Evolutionary conservation across 257 asterid species (phyloP), one percentile per base, ranked within the genome.

Genomic region (Solanum phureja): DNA sequence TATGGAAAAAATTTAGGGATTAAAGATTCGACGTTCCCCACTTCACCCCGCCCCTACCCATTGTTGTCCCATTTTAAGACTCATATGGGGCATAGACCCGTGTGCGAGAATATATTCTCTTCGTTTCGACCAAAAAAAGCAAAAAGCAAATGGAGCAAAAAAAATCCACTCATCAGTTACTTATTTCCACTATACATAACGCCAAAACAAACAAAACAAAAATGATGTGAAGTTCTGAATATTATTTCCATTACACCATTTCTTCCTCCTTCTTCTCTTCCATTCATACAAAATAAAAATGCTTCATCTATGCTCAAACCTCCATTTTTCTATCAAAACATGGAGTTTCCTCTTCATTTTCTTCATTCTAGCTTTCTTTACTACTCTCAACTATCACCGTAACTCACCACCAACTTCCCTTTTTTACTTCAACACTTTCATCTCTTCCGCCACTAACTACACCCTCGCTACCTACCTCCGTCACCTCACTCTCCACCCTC

Each of bases 401-500:
- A 89, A 8, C 86, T 29, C 89, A 33, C 44, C 87, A 3, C 62
- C 86, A 11, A 85, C 46, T 18, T 4, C 21, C 71, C 87, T 85
- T 81, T 52, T 85, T 88, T 92, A 89, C 90, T 90, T 90, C 40
- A 23, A 68, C 68, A 11, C 91, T 33, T 96, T 95, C 93, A 95
- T 94, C 86, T 91, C 97, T 81, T 24, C 95, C 82, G 94, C 95
- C 87, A 92, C 89, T 91, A 95, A 97, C 94, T 86, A 90, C 90
- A 95, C 98, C 87, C 42, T 97, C 87, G 93, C 98, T 86, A 77
- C 91, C 89, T 94, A 95, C 94, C 98, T 97, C 90, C 98, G 96
- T 83, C 92, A 88, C 71, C 98, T 97, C 89, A 97, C 99, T 87
- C 94, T 91, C 90, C 98, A 91, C 62, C 98, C 99, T 87, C 99